phyloP scores from a whole-genome alignment of 139 green algal genomes.

The Astrephomene gubernaculifera region DNA sequence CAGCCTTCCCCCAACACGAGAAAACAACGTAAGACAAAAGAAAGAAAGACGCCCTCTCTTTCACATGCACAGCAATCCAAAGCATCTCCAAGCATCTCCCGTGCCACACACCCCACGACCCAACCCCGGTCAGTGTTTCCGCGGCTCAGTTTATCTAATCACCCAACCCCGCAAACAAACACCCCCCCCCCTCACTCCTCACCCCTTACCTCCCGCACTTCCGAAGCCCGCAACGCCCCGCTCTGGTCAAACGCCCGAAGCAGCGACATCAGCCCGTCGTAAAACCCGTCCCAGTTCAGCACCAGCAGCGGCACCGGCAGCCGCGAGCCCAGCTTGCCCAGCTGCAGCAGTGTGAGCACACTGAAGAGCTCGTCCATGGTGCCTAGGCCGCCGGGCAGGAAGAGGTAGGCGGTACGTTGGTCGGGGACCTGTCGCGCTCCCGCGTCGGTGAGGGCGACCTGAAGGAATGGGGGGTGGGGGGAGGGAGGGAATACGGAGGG shows the following conservation, averaged over 20 bases:
- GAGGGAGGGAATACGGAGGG: background rate
- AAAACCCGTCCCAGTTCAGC: slow-evolving; percentile 74
- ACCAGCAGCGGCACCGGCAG: slow-evolving; percentile 55
- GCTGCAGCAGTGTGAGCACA: slow-evolving; percentile 34
- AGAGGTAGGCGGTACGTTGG: slow-evolving; percentile 79
- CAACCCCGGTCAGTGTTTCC: too few species aligned
- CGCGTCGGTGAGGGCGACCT: slow-evolving; percentile 42
- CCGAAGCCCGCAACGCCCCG: slow-evolving; percentile 8
- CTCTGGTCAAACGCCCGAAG: slow-evolving; percentile 44
- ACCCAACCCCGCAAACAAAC: too few species aligned
- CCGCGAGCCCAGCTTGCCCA: slow-evolving; percentile 43
- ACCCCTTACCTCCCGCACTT: slow-evolving; percentile 28
- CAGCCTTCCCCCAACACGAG: too few species aligned
- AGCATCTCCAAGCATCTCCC: too few species aligned
- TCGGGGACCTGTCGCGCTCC: background rate
- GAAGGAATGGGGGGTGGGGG: background rate
- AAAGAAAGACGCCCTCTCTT: too few species aligned
- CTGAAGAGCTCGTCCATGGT: slow-evolving; percentile 56
- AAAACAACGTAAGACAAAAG: too few species aligned
- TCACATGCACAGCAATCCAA: too few species aligned
- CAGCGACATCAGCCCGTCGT: slow-evolving; percentile 64
- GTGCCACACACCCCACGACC: too few species aligned
- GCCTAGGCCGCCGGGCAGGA: slow-evolving; percentile 75
- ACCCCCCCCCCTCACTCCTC: background rate
- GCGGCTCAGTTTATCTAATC: too few species aligned